Evolutionary conservation across 108 stramenopile genomes (phyloP).

Genomic region (Nannochloropsis gaditana): DNA sequence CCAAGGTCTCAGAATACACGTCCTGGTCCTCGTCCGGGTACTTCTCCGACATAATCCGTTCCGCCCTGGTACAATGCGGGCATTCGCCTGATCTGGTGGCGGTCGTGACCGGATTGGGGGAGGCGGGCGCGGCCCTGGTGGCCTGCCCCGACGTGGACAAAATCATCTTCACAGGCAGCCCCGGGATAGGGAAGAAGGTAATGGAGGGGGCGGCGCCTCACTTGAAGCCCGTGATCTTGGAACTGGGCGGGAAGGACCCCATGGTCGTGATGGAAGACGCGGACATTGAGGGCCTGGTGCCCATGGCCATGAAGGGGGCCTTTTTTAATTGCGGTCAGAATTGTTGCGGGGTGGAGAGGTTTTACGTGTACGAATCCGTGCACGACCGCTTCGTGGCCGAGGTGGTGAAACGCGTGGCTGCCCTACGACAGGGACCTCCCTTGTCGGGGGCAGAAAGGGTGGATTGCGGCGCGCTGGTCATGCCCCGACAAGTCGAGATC

Average conservation of each 20-base stretch:
- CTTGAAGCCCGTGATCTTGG: constrained; percentile 94
- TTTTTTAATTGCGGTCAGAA: constrained; percentile 97
- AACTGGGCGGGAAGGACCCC: constrained; percentile 98
- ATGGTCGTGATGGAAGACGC: constrained; percentile 92
- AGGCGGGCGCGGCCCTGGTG: constrained; percentile 85
- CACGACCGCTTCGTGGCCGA: constrained; percentile 41
- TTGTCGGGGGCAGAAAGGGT: constrained; percentile 66
- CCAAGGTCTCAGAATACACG: constrained; percentile 91
- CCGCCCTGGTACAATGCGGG: constrained; percentile 75
- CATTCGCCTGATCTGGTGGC: constrained; percentile 84
- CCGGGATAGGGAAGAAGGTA: constrained; percentile 82
- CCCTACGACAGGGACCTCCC: constrained; percentile 88
- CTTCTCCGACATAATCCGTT: constrained; percentile 68
- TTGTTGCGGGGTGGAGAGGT: constrained; percentile 92
- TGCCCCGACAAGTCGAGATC: constrained; percentile 66
- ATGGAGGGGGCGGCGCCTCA: constrained; percentile 73
- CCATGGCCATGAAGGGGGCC: constrained; percentile 87
- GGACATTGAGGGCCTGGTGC: constrained; percentile 57
- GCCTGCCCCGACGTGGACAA: constrained; percentile 80
- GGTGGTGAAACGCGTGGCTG: constrained; percentile 34
- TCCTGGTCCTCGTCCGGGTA: constrained; percentile 73
- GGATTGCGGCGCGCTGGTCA: constrained; percentile 96
- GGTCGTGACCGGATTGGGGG: constrained; percentile 80
- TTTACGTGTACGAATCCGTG: constrained; percentile 84
- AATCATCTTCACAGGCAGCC: constrained; percentile 95